Evolutionary conservation across 768 basidiomycete species (phyloP), one percentile per base, ranked within the genome.

Genomic region (Trichaptum fuscoviolaceum): DNA sequence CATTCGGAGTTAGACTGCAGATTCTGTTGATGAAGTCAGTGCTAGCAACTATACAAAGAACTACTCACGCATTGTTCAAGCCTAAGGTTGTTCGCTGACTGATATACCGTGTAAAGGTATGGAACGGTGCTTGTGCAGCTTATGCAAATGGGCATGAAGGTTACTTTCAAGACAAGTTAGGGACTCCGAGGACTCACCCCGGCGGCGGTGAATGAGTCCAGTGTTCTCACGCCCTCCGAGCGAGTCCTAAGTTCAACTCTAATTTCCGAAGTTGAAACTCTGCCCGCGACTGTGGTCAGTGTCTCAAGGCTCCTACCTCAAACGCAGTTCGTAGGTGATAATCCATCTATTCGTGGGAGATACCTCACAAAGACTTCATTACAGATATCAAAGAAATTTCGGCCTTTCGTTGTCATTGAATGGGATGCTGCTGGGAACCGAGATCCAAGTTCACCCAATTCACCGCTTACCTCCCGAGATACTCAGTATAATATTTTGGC

Each of bases 31-130:
- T 57, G 63, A 58, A 62, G 58, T 57, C 63, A 60, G 58, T 59
- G 65, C 57, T 24, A 35, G 36, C 34, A 65, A 57, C 35, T 8
- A 35, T 26, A 26, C 23, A 60, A 27, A 60, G 58, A 69, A 52
- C 7, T 57, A 85, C 90, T 71, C 62, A 93, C 92, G 75, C 93
- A 95, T 78, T 92, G 89, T 74, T 94, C 91, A 25, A 95, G 83
- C 62, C 93, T 81, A 35, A 93, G 81, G 73, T 94, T 94, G 72
- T 90, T 80, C 8, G 84, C 85, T 5, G 91, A 88, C 70, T 90
- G 82, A 74, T 95, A 95, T 66, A 92, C 83, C 0, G 92, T 94
- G 76, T 94, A 95, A 20, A 95, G 83, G 71, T 86, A 86, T 0
- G 84, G 79, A 17, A 85, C 80, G n/a, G 84, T 81, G 20, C 77